These are phyloP conservation scores for Ustilago curta DNA, from an alignment of 1,284 basidiomycete genomes.

Conservation along the genomic window DNA sequence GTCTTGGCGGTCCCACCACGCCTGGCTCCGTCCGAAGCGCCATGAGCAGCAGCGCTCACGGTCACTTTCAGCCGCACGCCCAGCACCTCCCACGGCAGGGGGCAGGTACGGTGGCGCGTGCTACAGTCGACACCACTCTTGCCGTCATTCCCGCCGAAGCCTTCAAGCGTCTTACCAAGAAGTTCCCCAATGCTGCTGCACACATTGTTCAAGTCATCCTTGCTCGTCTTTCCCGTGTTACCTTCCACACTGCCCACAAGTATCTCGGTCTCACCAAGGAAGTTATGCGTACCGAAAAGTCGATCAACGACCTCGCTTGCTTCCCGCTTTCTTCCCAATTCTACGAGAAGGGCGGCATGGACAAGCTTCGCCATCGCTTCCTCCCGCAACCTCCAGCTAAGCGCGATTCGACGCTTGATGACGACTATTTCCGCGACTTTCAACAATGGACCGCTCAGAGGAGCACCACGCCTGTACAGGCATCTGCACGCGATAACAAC, in stretches of 20 bases:
- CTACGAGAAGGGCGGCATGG: conserved; percentile 92
- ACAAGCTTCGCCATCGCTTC: conserved; percentile 86
- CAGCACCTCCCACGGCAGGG: conserved; percentile 39
- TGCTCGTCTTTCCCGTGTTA: conserved; percentile 94
- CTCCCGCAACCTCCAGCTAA: conserved; percentile 50
- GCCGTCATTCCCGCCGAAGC: conserved; percentile 99
- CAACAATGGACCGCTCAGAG: conserved; percentile 44
- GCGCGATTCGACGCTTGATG: conserved; percentile 40
- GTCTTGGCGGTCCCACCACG: conserved; percentile 37
- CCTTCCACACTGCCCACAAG: conserved; percentile 92
- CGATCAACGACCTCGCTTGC: conserved; percentile 94
- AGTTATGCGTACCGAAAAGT: conserved; percentile 93
- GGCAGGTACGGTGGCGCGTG: conserved; percentile 78
- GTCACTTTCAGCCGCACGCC: conserved; percentile 12
- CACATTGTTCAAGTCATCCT: conserved; percentile 98
- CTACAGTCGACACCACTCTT: conserved; percentile 91
- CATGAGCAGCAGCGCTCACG: conserved; percentile 45
- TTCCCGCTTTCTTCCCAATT: conserved; percentile 91
- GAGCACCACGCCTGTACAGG: conserved; percentile 41
- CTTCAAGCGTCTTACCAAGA: conserved; percentile 87
- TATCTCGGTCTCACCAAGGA: conserved; percentile 96
- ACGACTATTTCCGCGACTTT: conserved; percentile 55
- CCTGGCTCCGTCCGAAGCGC: conserved; percentile 59
- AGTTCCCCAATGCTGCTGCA: conserved; percentile 94
- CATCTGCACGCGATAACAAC: neutral